Percentiles rank a stretch among this genome's conserved stretches.
phyloP scores from a whole-genome alignment of 2,329 filamentous ascomycete genomes.

The Pseudofabraea citricarpa region DNA sequence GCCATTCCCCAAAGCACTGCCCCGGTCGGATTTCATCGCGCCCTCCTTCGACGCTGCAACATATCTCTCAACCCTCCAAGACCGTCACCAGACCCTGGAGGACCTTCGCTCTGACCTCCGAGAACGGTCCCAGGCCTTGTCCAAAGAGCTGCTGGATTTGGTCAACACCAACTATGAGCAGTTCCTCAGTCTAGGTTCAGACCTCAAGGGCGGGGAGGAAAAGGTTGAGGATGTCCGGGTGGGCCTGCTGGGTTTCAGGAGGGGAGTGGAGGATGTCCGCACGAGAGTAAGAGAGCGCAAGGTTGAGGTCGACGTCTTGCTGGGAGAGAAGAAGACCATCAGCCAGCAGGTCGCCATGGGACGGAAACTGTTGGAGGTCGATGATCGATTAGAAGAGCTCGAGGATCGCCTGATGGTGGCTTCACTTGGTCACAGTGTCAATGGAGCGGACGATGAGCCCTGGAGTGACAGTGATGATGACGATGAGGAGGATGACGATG shows the following conservation, averaged over 20 bases:
- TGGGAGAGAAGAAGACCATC: conserved; percentile 63
- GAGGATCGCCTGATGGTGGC: conserved; percentile 59
- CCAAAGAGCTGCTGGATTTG: conserved; percentile 83
- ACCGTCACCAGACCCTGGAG: conserved; percentile 93
- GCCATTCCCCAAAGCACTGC: conserved; percentile 82
- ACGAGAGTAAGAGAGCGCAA: conserved; percentile 59
- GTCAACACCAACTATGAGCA: conserved; percentile 95
- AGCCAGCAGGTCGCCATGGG: conserved; percentile 57
- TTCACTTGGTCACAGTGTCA: conserved; percentile 20
- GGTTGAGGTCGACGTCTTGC: conserved; percentile 55
- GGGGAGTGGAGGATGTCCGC: conserved; percentile 74
- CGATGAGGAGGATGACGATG: conserved; percentile 33
- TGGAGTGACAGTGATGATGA: conserved; percentile 35
- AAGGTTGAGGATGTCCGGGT: conserved; percentile 87
- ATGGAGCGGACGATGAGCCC: conserved; percentile 22
- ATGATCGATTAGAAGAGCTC: conserved; percentile 56
- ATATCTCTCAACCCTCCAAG: conserved; percentile 78
- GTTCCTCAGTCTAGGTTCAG: conserved; percentile 78
- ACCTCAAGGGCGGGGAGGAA: conserved; percentile 83
- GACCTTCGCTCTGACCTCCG: conserved; percentile 85
- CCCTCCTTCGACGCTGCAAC: conserved; percentile 71
- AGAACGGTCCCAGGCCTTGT: conserved; percentile 72
- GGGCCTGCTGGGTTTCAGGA: conserved; percentile 76
- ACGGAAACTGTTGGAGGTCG: conserved; percentile 61
- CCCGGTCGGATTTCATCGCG: conserved; percentile 75